A percentile compares a stretch with the other conserved stretches of the same genome.
These are phyloP conservation scores for Nicotiana rustica DNA, from an alignment of 305 asterid genomes.

Conservation along the genomic window DNA sequence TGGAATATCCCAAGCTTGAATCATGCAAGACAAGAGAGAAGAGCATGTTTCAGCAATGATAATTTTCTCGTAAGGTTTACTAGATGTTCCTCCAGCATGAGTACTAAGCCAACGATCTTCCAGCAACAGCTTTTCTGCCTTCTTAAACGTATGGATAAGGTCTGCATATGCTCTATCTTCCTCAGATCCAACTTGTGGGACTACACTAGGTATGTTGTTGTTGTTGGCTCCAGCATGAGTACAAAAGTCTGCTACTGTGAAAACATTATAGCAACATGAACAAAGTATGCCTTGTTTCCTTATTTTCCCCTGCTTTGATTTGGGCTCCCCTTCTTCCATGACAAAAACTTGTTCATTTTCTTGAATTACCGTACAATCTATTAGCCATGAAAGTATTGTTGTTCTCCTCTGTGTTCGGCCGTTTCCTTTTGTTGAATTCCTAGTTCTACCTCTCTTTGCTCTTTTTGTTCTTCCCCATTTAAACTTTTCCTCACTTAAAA, in stretches of 20 bases:
- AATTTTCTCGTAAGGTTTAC: conserved; percentile 50
- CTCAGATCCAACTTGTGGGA: too few species aligned
- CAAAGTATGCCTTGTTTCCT: conserved; percentile 59
- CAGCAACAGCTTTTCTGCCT: too few species aligned
- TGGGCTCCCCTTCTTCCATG: conserved; percentile 31
- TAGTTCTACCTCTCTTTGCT: conserved; percentile 3
- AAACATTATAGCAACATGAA: conserved; percentile 47
- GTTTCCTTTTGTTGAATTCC: conserved; percentile 17
- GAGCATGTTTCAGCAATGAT: neutral
- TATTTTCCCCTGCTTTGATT: conserved; percentile 44
- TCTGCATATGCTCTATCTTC: too few species aligned
- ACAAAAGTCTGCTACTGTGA: conserved; percentile 45
- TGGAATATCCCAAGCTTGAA: conserved; percentile 53
- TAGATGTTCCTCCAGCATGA: conserved; percentile 47
- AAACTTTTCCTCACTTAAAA: neutral
- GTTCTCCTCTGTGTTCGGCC: conserved; percentile 35
- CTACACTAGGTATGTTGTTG: too few species aligned
- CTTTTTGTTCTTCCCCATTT: neutral
- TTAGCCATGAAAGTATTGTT: conserved; percentile 60
- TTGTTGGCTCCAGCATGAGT: conserved; percentile 45
- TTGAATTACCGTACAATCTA: conserved; percentile 45
- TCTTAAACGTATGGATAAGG: too few species aligned
- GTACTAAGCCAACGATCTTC: neutral
- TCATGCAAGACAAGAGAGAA: conserved; percentile 48
- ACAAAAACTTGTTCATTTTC: conserved; percentile 44